phyloP scores from a whole-genome alignment of 2,329 filamentous ascomycete species.

The Penicillium sp. region DNA sequence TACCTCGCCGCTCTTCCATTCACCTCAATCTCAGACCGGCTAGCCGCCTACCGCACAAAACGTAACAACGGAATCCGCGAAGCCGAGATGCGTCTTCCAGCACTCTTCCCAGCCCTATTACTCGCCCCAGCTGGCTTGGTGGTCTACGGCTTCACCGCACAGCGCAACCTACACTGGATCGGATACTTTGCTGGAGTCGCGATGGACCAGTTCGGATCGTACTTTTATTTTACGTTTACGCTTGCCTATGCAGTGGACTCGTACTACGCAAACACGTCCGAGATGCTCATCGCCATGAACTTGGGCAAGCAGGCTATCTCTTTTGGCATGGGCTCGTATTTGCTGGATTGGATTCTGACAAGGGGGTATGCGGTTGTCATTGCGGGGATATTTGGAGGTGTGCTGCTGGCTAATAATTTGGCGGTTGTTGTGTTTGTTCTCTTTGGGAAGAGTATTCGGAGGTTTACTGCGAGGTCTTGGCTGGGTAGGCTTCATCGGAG shows the following conservation, averaged over 20 bases:
- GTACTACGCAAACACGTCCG: conserved; percentile 55
- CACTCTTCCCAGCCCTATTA: conserved; percentile 29
- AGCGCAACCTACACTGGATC: conserved; percentile 32
- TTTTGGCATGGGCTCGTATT: conserved; percentile 49
- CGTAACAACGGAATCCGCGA: conserved; percentile 39
- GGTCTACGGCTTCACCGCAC: conserved; percentile 31
- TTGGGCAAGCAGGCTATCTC: conserved; percentile 54
- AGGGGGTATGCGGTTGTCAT: conserved; percentile 52
- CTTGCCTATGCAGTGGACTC: conserved; percentile 58
- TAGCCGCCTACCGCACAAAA: conserved; percentile 37
- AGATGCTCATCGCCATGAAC: conserved; percentile 59
- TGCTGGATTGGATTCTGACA: conserved; percentile 49
- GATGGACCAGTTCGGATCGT: conserved; percentile 48
- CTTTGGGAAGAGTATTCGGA: conserved; percentile 48
- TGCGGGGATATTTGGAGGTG: conserved; percentile 46
- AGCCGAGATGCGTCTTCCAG: conserved; percentile 40
- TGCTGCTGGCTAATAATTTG: conserved; percentile 50
- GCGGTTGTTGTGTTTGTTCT: conserved; percentile 48
- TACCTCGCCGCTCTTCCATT: conserved; percentile 44
- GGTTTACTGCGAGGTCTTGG: conserved; percentile 45
- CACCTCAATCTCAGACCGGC: conserved; percentile 38
- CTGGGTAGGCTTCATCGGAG: conserved; percentile 39
- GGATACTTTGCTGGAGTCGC: conserved; percentile 49
- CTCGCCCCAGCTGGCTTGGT: conserved; percentile 31
- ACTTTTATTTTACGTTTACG: conserved; percentile 55